Base-by-base conservation (phyloP, 2,329 filamentous ascomycete genomes). In the Arthroderma sp. region DNA sequence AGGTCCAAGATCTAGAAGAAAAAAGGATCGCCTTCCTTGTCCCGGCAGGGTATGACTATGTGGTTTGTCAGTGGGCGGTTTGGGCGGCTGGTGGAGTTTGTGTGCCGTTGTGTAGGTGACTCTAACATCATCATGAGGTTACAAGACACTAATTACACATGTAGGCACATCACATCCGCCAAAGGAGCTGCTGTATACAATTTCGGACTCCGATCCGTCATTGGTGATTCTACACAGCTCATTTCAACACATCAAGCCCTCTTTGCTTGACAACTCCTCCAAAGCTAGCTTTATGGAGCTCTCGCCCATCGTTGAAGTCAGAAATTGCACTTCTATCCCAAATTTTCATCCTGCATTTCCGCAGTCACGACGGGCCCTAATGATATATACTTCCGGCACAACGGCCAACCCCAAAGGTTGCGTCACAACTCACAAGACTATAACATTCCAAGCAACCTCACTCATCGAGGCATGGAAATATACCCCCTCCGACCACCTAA, bases 61-160 rank as follows among this genome's bases (percentile, higher is more conserved):
- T 72, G 6, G 70, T 68, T 8, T 70, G 66, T 25, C 71, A 73
- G 63, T 75, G 72, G 72, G 73, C 73, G 6, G 61, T 73, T 55
- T 75, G 73, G 73, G 72, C 72, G 9, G 70, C 71, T 3, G 73
- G 73, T 15, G 73, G 71, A n/a, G 67, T 74, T 17, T 70, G 67
- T 33, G 73, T 75, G 19, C 73, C 73, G 19, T 65, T 75, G 11
- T 75, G 73, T 74, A 71, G 55, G 68, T 61, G 3, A 15, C 5
- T 6, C 28, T 51, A 2, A 4, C 15, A 8, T 35, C 3, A 8
- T 19, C 7, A 6, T 17, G 17, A 33, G 25, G 25, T 2, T 17
- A 23, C 21, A 38, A 28, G 15, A 44, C 56, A 28, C 57, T 58
- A 58, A 58, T 54, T 54, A 44, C 23, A 25, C 31, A 37, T 21